These are phyloP conservation scores for Fraxinus americana DNA, from an alignment of 257 asterid species.

Conservation along the genomic window DNA sequence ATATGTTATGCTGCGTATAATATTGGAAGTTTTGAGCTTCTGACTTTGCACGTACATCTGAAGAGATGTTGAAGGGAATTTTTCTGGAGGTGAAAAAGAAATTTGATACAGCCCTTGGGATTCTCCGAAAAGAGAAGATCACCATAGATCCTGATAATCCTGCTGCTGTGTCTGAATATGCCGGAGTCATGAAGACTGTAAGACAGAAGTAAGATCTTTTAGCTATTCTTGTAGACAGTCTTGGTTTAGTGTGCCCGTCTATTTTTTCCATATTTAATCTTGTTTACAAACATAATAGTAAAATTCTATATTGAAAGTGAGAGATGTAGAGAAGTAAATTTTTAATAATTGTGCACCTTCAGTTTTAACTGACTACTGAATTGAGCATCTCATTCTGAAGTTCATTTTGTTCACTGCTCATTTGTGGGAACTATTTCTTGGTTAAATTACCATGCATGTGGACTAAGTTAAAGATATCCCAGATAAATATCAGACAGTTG, in stretches of 20 bases:
- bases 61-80: conserved; percentile 92
- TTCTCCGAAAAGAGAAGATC: conserved; percentile 84
- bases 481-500: neutral
- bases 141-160: conserved; percentile 90
- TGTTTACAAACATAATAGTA: neutral
- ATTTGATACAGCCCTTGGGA: conserved; percentile 80
- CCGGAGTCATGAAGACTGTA: conserved; percentile 78
- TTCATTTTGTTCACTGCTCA: neutral
- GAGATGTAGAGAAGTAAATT: neutral
- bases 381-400: conserved; percentile 15
- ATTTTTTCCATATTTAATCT: conserved; percentile 1
- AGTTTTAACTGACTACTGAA: neutral
- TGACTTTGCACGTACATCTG: conserved; percentile 43
- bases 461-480: neutral
- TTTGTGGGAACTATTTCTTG: conserved; percentile 1
- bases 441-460: neutral
- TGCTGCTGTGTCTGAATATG: conserved; percentile 85
- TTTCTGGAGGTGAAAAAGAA: conserved; percentile 90
- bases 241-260: conserved; percentile 7
- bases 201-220: conserved; percentile 71
- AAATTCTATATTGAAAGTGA: neutral
- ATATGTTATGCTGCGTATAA: conserved; percentile 1
- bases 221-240: conserved; percentile 1
- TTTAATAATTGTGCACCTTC: neutral
- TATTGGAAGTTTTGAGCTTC: conserved; percentile 24